These are phyloP conservation scores for Neoboletus brunneissimus DNA, from an alignment of 768 basidiomycete genomes.

Conservation along the genomic window DNA sequence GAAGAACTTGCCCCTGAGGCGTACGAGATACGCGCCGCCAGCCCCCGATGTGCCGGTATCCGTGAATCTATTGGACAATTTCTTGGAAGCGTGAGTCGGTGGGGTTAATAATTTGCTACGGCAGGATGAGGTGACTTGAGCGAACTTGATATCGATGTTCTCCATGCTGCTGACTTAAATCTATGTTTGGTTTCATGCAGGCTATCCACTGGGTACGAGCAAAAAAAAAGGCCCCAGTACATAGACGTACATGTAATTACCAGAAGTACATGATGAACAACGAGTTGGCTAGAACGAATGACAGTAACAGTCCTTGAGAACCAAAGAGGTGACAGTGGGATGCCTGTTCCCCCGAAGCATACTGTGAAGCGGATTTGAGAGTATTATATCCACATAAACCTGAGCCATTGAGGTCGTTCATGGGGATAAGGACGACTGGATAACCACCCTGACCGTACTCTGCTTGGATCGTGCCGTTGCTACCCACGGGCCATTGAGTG, in stretches of 20 bases:
- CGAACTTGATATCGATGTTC: neutral
- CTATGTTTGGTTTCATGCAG: neutral
- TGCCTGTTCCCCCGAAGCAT: conserved; percentile 4
- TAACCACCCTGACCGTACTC: conserved; percentile 64
- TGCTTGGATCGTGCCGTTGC: conserved; percentile 57
- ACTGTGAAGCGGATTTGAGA: neutral
- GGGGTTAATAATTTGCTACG: neutral
- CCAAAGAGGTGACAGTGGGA: neutral
- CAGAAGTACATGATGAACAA: conserved; percentile 3
- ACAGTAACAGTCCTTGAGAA: neutral
- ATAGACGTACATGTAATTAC: neutral
- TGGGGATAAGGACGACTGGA: conserved; percentile 54
- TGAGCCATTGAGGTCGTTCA: conserved; percentile 33
- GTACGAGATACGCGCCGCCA: conserved; percentile 51
- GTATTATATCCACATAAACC: conserved; percentile 35
- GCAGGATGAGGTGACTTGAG: neutral
- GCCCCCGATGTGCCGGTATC: conserved; percentile 49
- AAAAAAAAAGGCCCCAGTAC: neutral
- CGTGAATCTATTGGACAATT: conserved; percentile 34
- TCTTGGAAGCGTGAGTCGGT: conserved; percentile 13
- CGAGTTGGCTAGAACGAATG: conserved; percentile 8
- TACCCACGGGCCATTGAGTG: conserved; percentile 64
- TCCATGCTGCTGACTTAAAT: neutral
- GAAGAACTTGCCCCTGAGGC: conserved; percentile 56
- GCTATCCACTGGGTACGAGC: neutral